Conservation (phyloP, 164 flowering plant genomes). For the Magnolia kwangsiensis region DNA sequence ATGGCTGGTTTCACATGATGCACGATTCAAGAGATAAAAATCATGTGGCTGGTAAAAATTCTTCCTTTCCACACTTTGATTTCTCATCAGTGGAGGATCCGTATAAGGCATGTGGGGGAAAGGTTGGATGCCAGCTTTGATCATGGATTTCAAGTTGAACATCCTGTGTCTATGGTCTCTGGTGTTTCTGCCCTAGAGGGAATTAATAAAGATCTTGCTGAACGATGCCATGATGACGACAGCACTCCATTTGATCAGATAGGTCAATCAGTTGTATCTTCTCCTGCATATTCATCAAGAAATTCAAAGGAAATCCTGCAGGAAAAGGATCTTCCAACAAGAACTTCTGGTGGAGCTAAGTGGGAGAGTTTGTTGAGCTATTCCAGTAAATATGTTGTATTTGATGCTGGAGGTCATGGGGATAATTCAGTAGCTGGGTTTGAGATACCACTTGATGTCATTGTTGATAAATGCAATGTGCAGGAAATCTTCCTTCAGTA, state of each 20-base stretch:
- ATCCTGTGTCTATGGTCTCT: constrained; percentile 10
- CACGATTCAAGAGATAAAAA: constrained; percentile 22
- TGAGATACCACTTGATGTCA: constrained; percentile 74
- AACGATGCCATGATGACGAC: constrained; percentile 16
- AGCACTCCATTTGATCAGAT: constrained; percentile 12
- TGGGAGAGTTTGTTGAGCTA: constrained; percentile 68
- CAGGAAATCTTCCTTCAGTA: constrained; percentile 92
- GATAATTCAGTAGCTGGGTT: constrained; percentile 26
- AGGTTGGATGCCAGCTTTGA: constrained; percentile 18
- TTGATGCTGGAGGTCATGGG: constrained; percentile 20
- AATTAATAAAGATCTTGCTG: constrained; percentile 4
- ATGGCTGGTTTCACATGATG: constrained; percentile 20
- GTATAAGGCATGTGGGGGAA: constrained; percentile 28
- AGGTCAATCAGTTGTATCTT: constrained; percentile 5
- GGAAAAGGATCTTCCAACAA: constrained; percentile 13
- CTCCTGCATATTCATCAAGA: constrained; percentile 10
- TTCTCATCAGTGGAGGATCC: constrained; percentile 64
- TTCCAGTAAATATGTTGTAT: constrained; percentile 19
- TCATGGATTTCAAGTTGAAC: no score
- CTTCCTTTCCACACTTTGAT: constrained; percentile 46
- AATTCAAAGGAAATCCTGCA: constrained; percentile 15
- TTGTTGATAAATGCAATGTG: constrained; percentile 68
- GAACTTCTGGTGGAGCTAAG: constrained; percentile 59
- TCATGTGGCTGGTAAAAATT: constrained; percentile 12
- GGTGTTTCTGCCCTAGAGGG: constrained; percentile 23